Conservation (phyloP, 2,329 filamentous ascomycete genomes). For the Chalara sp. region DNA sequence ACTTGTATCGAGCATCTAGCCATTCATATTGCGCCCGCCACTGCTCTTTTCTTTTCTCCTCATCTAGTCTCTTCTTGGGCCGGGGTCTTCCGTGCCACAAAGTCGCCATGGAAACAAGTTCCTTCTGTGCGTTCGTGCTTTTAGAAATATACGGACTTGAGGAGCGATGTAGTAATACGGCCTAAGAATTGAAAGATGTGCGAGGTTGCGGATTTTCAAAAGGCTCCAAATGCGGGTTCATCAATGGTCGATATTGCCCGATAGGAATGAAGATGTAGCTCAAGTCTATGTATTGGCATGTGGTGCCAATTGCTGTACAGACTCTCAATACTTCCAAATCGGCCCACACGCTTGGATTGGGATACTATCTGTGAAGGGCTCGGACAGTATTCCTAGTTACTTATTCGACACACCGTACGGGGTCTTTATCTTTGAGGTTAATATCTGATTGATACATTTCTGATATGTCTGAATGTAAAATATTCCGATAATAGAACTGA, state of each 20-base stretch:
- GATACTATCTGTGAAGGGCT: too few relatives aligned
- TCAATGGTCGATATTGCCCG: not conserved
- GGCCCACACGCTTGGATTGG: too few relatives aligned
- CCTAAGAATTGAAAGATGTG: not conserved
- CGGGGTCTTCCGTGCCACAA: not conserved
- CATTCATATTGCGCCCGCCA: slow-evolving; percentile 8
- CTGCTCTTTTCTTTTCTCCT: not conserved
- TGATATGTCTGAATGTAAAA: too few relatives aligned
- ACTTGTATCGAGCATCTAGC: slow-evolving; percentile 7
- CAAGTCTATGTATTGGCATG: not conserved
- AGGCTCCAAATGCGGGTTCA: not conserved
- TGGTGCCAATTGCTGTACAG: too few relatives aligned
- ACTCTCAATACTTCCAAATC: too few relatives aligned
- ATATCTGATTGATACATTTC: too few relatives aligned
- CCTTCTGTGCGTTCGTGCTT: slow-evolving; percentile 3
- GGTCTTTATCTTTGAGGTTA: too few relatives aligned
- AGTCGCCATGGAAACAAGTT: slow-evolving; percentile 4
- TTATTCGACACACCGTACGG: too few relatives aligned
- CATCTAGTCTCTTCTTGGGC: slow-evolving; percentile 2
- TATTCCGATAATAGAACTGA: too few relatives aligned
- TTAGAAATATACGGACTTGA: not conserved
- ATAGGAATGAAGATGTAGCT: too few relatives aligned
- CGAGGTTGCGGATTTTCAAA: not conserved
- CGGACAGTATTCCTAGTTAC: too few relatives aligned
- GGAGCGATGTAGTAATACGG: not conserved